Base-by-base conservation (phyloP, 768 basidiomycete species). In the Rhizopogon vulgaris region DNA sequence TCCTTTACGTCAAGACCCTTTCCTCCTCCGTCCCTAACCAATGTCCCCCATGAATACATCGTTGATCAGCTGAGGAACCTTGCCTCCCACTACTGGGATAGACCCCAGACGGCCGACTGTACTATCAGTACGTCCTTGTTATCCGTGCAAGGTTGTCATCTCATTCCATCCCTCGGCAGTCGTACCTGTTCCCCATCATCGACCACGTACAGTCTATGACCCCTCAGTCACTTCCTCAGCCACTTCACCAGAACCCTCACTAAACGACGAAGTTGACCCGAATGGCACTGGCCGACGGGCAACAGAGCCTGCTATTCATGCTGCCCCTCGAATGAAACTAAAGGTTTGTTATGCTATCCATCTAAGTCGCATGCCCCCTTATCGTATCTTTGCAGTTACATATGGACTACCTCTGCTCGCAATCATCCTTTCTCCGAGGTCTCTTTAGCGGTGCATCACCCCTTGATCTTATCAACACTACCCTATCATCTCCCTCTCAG, bases 401-500 rank as follows among this genome's bases (percentile, higher is more conserved):
- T 60, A 75, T 80, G 56, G 87, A 89, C 63, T 90, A 85, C 61
- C 78, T 95, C 40, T 80, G 82, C n/a, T 83, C 87, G 15, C 89
- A 92, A 66, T 93, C 90, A 0, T 75, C 76, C 39, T 81, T 91
- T 49, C 72, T 94, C 41, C 75, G 83, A 36, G 78, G 77, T 7
- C 75, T 94, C 38, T 80, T 94, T 63, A 81, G 79, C 58, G 87
- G 86, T 25, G 73, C 81, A 38, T 78, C 80, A 22, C 73, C 84
- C 14, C 66, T 82, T 54, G 80, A 87, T 56, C 73, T 87, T 51
- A 74, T 83, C 57, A 69, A 60, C 58, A 68, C 69, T 62, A 65
- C 45, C 50, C 68, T 49, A 49, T 52, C 58, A 36, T 60, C 56
- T 12, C 55, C 40, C 48, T 65, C 54, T 55, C 55, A 48, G 10